Percentiles rank a stretch among this genome's conserved stretches.
phyloP scores from a whole-genome alignment of 208 protist genomes.

The Acanthamoeba lenticulata region DNA sequence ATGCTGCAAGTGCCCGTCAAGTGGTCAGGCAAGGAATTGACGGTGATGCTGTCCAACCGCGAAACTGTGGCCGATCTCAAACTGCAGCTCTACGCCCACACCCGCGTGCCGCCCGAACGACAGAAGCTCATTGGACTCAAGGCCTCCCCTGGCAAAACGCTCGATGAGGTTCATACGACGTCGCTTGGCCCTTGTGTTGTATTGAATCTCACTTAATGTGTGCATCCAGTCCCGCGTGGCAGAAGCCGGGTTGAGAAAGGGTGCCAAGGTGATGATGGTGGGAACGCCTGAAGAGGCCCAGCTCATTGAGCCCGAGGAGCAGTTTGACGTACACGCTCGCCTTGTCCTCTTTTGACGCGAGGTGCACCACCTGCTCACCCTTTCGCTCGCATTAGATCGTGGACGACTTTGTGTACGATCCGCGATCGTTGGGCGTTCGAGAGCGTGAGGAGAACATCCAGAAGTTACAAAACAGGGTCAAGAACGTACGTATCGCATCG shows the following conservation, averaged over 20 bases:
- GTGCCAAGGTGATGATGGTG: conserved; percentile 33
- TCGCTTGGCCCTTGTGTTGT: neutral
- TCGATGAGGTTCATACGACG: neutral
- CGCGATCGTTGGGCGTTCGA: neutral
- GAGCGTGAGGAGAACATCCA: conserved; percentile 27
- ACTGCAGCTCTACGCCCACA: neutral
- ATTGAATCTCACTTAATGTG: neutral
- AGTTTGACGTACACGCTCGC: conserved; percentile 16
- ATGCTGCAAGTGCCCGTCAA: neutral
- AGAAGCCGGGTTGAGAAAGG: neutral
- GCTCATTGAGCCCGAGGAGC: conserved; percentile 26
- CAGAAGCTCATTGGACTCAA: conserved; percentile 50
- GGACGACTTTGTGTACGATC: conserved; percentile 53
- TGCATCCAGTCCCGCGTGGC: neutral
- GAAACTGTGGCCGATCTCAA: neutral
- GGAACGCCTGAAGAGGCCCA: conserved; percentile 18
- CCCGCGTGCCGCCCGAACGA: neutral
- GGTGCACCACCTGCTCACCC: too few relatives aligned
- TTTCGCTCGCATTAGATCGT: neutral
- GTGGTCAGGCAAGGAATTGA: neutral
- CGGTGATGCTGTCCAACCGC: neutral
- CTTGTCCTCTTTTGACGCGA: neutral
- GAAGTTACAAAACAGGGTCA: conserved; percentile 1
- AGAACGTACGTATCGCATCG: neutral
- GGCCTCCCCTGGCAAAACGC: neutral